Evolutionary conservation across 371 early-diverging fungal genomes (phyloP), one percentile per base, ranked within the genome.

Genomic region (Parasitella parasitica): DNA sequence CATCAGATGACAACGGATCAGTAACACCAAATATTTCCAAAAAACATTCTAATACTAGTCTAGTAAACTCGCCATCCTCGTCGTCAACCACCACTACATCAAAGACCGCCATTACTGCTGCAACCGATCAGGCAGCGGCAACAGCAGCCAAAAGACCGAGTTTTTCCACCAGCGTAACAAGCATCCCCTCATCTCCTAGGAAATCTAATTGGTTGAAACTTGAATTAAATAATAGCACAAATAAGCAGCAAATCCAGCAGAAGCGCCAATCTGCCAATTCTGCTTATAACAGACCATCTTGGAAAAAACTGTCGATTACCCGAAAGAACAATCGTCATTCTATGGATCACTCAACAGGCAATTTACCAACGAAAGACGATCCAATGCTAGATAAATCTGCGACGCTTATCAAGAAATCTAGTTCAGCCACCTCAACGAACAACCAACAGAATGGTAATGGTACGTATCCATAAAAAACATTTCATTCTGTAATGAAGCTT

Each of bases 151-250:
- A 43, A 22, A 22, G 22, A 11, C 20, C 43, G 11, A 20, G 3
- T 11, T 32, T 11, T 38, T 38, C 38, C 5, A 13, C 35, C 11
- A 32, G 18, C 32, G 13, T 22, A 18, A n/a, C 52, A 6, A 50
- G 26, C 26, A 28, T 50, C 9, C 50, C 50, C 2, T 28, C 41
- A 18, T 7, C 41, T 20, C 41, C 54, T 54, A 46, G 49, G 16
- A 62, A 62, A 55, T 55, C 62, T 13, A 34, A 61, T 20, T 62
- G 62, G 62, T 26, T 62, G 13, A 62, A 62, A n/a, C 34, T 63
- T 3, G 57, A 63, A 39, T 24, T 63, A 13, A 57, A 30, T 38
- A 49, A 51, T 5, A 61, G 22, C 2, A 11, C 32, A 8, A 32
- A 1, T 32, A 34, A 35, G 3, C 22, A 43, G 2, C 54, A 56